Evolutionary conservation across 192 early-diverging fungal species (phyloP).

Genomic region (Podila minutissima): DNA sequence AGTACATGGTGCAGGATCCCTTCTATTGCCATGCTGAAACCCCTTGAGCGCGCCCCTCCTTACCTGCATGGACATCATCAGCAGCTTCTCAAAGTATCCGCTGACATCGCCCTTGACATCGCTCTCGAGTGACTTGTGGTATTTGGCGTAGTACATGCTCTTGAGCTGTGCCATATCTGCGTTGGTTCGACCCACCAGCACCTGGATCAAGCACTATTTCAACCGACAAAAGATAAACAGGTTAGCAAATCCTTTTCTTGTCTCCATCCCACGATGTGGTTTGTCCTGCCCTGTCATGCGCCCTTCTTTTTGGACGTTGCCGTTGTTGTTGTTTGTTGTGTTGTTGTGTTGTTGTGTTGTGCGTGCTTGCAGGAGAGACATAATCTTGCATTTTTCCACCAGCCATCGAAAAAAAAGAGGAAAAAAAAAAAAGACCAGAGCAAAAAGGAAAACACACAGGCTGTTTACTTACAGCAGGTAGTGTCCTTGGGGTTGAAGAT

Average conservation of each 20-base stretch:
- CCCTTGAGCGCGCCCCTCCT: not conserved
- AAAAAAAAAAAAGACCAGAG: not conserved
- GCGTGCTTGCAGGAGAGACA: too few species aligned
- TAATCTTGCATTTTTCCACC: too few species aligned
- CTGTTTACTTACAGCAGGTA: too few species aligned
- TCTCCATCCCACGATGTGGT: not conserved
- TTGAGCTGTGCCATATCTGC: slow-evolving; percentile 48
- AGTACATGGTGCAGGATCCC: not conserved
- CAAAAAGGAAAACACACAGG: not conserved
- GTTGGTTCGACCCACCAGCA: slow-evolving; percentile 36
- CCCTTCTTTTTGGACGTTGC: too few species aligned
- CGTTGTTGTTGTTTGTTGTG: too few species aligned
- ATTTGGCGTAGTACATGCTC: slow-evolving; percentile 27
- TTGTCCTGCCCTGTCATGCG: not conserved
- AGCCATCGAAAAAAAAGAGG: not conserved
- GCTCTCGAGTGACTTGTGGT: slow-evolving; percentile 27
- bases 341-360: too few species aligned
- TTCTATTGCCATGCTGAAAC: too few species aligned
- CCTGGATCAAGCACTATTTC: slow-evolving; percentile 41
- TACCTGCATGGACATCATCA: slow-evolving; percentile 39
- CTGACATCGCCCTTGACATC: slow-evolving; percentile 38
- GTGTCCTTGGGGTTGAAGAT: too few species aligned
- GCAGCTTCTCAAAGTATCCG: slow-evolving; percentile 40
- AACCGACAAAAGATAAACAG: not conserved
- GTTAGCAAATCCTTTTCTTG: too few species aligned